Evolutionary conservation across 2,329 filamentous ascomycete genomes (phyloP), one percentile per base, ranked within the genome.

Genomic region (Byssothecium circinans): DNA sequence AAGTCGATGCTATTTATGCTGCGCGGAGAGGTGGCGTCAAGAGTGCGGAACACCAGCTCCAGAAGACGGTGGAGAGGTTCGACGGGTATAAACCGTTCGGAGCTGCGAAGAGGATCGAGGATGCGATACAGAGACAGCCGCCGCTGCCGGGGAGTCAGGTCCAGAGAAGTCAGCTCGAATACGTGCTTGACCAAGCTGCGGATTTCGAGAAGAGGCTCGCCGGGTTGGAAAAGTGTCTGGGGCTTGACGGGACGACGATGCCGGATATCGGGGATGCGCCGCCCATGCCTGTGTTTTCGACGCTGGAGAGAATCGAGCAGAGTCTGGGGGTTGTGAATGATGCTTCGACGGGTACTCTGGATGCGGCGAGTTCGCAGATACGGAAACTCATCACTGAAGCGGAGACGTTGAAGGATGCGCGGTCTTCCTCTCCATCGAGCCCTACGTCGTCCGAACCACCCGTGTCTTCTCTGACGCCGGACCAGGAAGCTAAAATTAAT

Each of bases 401-500:
- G 4, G 85, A 91, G 52, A 81, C 83, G 53, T 74, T 92, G 15
- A 82, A 86, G 49, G 84, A 88, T 38, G 49, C 67, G 4, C 66
- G 68, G 37, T 60, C 58, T 30, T 56, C 57, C 38, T 39, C 36
- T 57, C 58, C 27, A 34, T 23, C 40, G 12, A 3, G 25, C 18
- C 38, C 40, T 19, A 33, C 27, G 11, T 20, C 40, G 8, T 27
- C 27, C 2, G 15, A 11, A 7, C 29, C 29, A 20, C 45, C 51
- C 36, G n/a, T n/a, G n/a, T 43, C 46, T 10, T 35, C 48, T 3
- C 35, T 37, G 12, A 37, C 35, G 11, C 78, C 79, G 8, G 90
- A 95, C 60, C 88, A 95, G 60, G 81, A 85, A 33, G 81, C 88
- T 43, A 96, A 96, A 69, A 88, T 99, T 68, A 94, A 95, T 56